Evolutionary conservation across 2,329 filamentous ascomycete species (phyloP).

Genomic region (Metarhizium humberi): DNA sequence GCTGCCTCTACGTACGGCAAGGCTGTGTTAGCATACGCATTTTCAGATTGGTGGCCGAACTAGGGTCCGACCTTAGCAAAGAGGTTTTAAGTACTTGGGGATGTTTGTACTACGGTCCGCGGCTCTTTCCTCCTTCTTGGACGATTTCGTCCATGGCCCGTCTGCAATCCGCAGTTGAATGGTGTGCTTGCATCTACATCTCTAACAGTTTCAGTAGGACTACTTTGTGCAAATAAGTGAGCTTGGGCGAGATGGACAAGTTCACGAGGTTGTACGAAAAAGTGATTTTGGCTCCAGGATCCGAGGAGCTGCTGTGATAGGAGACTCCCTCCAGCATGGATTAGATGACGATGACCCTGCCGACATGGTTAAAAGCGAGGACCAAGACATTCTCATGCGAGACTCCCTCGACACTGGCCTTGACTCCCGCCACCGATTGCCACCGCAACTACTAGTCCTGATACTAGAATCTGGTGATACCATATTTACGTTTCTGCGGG

Average conservation of each 20-base stretch:
- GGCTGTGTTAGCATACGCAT: not conserved
- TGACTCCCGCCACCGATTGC: conserved; percentile 28
- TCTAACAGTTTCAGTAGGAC: conserved; percentile 39
- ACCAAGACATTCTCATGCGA: conserved; percentile 28
- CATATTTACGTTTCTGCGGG: conserved; percentile 64
- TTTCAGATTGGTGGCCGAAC: not conserved
- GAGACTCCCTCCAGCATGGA: conserved; percentile 35
- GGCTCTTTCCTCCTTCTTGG: not conserved
- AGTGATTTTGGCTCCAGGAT: conserved; percentile 72
- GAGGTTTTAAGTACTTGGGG: not conserved
- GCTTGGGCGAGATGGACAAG: conserved; percentile 56
- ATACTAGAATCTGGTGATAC: conserved; percentile 64
- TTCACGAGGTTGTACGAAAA: conserved; percentile 70
- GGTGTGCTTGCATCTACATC: not conserved
- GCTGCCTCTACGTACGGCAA: not conserved
- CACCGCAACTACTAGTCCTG: conserved; percentile 74
- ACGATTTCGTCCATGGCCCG: not conserved
- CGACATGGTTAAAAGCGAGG: conserved; percentile 28
- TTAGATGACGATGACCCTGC: conserved; percentile 21
- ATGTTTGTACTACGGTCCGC: not conserved
- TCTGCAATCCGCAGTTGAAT: not conserved
- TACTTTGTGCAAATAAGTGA: conserved; percentile 75
- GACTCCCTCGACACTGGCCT: conserved; percentile 13
- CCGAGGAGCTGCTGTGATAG: conserved; percentile 68
- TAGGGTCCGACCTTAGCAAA: not conserved